Evolutionary conservation across 2,329 filamentous ascomycete genomes (phyloP).

Genomic region (Torrubiellomyces zombiae): DNA sequence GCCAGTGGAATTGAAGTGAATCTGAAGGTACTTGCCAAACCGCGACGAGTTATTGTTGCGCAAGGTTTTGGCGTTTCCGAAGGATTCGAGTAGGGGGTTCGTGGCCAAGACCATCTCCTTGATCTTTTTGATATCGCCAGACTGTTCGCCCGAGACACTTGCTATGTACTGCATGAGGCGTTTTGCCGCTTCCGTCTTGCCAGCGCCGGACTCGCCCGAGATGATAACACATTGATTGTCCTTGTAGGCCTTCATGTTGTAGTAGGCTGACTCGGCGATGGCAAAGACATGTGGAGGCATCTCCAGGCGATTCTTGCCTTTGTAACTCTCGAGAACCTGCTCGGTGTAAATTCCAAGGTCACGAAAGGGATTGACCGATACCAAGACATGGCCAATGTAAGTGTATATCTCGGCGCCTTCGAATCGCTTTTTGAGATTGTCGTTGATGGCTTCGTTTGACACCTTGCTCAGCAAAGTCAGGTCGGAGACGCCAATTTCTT

Average conservation of each 20-base stretch:
- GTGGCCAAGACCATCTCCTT: conserved; percentile 99
- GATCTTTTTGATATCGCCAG: conserved; percentile 83
- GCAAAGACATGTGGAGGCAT: conserved; percentile 93
- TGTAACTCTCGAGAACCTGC: conserved; percentile 79
- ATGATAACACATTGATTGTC: conserved; percentile 99
- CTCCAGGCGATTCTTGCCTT: conserved; percentile 92
- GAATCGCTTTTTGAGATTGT: conserved; percentile 96
- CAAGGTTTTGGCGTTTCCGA: conserved; percentile 94
- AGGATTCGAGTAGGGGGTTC: conserved; percentile 90
- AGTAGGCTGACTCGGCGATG: conserved; percentile 90
- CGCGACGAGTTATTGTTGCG: conserved; percentile 98
- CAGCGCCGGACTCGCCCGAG: conserved; percentile 92
- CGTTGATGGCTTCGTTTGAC: conserved; percentile 97
- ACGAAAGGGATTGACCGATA: conserved; percentile 95
- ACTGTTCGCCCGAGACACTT: conserved; percentile 74
- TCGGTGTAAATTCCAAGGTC: conserved; percentile 98
- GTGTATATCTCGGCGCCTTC: conserved; percentile 97
- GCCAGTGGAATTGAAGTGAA: conserved; percentile 83
- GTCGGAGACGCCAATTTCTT: conserved; percentile 96
- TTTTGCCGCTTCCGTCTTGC: conserved; percentile 97
- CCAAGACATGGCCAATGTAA: conserved; percentile 98
- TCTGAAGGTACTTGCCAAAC: conserved; percentile 95
- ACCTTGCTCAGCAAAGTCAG: conserved; percentile 96
- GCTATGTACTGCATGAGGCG: conserved; percentile 99
- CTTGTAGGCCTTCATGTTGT: conserved; percentile 99